Base-by-base conservation (phyloP, 2,329 filamentous ascomycete genomes). In the Albifimbria verrucaria region DNA sequence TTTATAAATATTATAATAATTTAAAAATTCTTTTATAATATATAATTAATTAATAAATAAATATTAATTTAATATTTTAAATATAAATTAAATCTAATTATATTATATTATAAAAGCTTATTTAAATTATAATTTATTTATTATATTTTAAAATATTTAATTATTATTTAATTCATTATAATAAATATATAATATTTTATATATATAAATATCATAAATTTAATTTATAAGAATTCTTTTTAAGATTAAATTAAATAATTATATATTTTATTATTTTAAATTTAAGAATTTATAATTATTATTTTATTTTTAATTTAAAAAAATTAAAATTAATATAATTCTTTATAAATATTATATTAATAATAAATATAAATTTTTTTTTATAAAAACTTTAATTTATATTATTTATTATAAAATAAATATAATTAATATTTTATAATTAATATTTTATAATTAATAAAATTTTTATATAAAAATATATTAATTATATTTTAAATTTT, bases 11-110 rank as follows among this genome's bases (percentile, higher is more conserved):
- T 10, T 43, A 26, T 32, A 32, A 46, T 50, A 45, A 3, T 46
- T 26, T 47, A 52, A 21, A 21, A n/a, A 51, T 28, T 15, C 21
- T 11, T 32, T 47, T 23, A 2, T 36, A 22, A 49, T 28, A 49
- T 9, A n/a, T 36, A 49, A 18, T 39, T 48, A 48, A 53, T 48
- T 48, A 51, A 9, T 18, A 7, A 49, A 47, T 48, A 45, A 47
- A 48, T 25, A 48, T 44, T 42, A 45, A 18, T 45, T 24, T 47
- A 32, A 9, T 32, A 32, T 9, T 32, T 9, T 9, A 9, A 32
- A 32, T 32, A 32, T 32, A 17, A 17, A 44, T 12, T 32, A 32
- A 32, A 32, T 32, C 7, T 32, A 9, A 32, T 32, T 32, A 9
- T 32, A 32, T 9, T 32, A 32, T 15, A 9, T 32, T 32, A 7